A percentile compares a stretch with the other conserved stretches of the same genome.
These are phyloP conservation scores for Boeremia lycopersici DNA, from an alignment of 2,329 filamentous ascomycete genomes.

Conservation along the genomic window DNA sequence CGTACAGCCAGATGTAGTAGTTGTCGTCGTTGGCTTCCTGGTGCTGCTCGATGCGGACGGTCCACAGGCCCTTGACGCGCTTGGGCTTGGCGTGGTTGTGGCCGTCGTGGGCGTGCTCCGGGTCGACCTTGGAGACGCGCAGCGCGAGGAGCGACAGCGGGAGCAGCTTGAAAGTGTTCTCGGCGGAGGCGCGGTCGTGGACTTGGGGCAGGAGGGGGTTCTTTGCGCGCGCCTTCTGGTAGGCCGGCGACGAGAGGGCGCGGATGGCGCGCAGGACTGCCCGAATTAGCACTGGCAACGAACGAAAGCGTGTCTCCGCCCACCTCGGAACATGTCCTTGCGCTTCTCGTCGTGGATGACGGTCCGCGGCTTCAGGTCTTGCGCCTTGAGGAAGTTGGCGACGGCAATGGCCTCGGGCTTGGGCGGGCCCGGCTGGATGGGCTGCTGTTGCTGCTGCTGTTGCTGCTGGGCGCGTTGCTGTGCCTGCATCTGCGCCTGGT, in stretches of 20 bases:
- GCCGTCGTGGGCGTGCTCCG: slow-evolving; percentile 71
- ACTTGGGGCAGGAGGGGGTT: slow-evolving; percentile 88
- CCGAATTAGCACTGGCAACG: neutral
- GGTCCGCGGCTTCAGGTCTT: slow-evolving; percentile 86
- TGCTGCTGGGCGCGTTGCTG: slow-evolving; percentile 45
- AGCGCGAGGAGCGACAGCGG: slow-evolving; percentile 93
- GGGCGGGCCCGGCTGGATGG: slow-evolving; percentile 77
- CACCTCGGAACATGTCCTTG: slow-evolving; percentile 98
- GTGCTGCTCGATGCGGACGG: slow-evolving; percentile 92
- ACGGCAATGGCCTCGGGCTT: slow-evolving; percentile 88
- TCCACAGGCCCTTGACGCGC: slow-evolving; percentile 95
- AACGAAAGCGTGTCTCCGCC: slow-evolving; percentile 6
- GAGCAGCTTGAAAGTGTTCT: slow-evolving; percentile 93
- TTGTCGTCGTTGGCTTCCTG: slow-evolving; percentile 86
- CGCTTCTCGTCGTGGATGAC: slow-evolving; percentile 94
- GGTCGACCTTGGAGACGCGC: slow-evolving; percentile 80
- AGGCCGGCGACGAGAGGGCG: slow-evolving; percentile 84
- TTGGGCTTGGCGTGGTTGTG: slow-evolving; percentile 66
- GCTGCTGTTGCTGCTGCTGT: slow-evolving; percentile 54
- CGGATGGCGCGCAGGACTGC: slow-evolving; percentile 94
- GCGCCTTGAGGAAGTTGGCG: slow-evolving; percentile 82
- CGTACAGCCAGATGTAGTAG: slow-evolving; percentile 97
- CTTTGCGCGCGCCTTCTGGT: slow-evolving; percentile 86
- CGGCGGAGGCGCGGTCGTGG: slow-evolving; percentile 83
- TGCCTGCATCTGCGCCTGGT: slow-evolving; percentile 52